Conservation (phyloP, 1,139 yeast species). For the Meyerozyma guilliermondii region DNA sequence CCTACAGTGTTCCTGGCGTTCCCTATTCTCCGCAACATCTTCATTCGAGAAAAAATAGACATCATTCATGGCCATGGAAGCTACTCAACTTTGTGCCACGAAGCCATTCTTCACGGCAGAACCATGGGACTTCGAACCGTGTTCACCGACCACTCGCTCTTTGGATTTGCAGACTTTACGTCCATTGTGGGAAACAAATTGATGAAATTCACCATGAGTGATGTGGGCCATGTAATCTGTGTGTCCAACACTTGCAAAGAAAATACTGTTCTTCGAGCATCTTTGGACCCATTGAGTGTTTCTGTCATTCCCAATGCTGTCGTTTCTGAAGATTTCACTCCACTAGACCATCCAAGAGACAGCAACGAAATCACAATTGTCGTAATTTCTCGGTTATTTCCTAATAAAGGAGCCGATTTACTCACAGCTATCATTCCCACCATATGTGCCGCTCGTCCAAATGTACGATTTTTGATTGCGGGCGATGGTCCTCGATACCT, state of each 20-base stretch:
- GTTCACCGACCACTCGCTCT: constrained; percentile 91
- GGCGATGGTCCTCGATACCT: constrained; percentile 97
- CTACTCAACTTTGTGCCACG: constrained; percentile 80
- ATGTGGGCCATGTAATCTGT: constrained; percentile 88
- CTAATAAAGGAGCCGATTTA: constrained; percentile 95
- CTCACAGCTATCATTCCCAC: constrained; percentile 82
- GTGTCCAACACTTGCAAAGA: constrained; percentile 97
- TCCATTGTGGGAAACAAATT: constrained; percentile 84
- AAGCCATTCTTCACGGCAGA: constrained; percentile 83
- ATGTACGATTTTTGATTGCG: constrained; percentile 78
- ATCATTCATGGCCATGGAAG: constrained; percentile 96
- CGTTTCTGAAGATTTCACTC: constrained; percentile 73
- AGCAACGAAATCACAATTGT: constrained; percentile 62
- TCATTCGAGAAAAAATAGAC: constrained; percentile 79
- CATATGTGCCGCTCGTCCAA: constrained; percentile 60
- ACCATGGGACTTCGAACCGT: constrained; percentile 92
- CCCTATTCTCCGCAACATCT: constrained; percentile 79
- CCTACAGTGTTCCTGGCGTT: constrained; percentile 89
- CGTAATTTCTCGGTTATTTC: constrained; percentile 84
- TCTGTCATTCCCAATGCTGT: constrained; percentile 97
- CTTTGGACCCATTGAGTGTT: constrained; percentile 70
- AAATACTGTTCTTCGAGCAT: constrained; percentile 85
- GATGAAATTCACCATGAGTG: constrained; percentile 77
- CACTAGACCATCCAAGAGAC: constrained; percentile 25
- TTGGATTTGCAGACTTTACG: constrained; percentile 86